phyloP scores from a whole-genome alignment of 768 basidiomycete species.

The Russula dissimulans region DNA sequence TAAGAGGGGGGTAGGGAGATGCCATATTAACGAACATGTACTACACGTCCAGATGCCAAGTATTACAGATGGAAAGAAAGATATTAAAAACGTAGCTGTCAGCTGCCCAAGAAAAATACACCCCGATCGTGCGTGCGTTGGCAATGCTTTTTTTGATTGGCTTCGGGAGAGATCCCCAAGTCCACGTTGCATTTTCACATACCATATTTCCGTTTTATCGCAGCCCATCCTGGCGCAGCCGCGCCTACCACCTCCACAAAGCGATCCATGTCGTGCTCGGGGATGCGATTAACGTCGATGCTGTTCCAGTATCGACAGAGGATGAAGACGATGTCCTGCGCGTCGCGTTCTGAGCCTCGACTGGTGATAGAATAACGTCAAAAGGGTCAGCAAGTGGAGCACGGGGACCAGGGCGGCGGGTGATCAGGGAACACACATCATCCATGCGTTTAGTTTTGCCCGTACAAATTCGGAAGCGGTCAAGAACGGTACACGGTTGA shows the following conservation, averaged over 20 bases:
- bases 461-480: slow-evolving; percentile 80
- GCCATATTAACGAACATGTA: slow-evolving; percentile 5
- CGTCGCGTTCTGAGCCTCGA: slow-evolving; percentile 62
- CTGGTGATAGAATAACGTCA: slow-evolving; percentile 28
- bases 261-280: slow-evolving; percentile 75
- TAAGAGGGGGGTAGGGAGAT: neutral
- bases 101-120: slow-evolving; percentile 8
- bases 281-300: slow-evolving; percentile 79
- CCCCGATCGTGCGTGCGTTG: slow-evolving; percentile 3
- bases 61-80: neutral
- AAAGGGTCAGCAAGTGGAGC: slow-evolving; percentile 8
- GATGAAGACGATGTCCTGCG: slow-evolving; percentile 65
- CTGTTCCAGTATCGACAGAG: slow-evolving; percentile 71
- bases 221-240: slow-evolving; percentile 65
- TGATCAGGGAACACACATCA: slow-evolving; percentile 43
- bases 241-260: slow-evolving; percentile 53
- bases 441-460: slow-evolving; percentile 78
- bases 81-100: neutral
- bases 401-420: neutral
- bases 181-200: slow-evolving; percentile 29
- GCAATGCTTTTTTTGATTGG: slow-evolving; percentile 6
- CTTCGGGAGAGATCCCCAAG: neutral
- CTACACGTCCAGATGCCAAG: slow-evolving; percentile 4
- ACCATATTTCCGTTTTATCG: slow-evolving; percentile 67
- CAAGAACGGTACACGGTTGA: slow-evolving; percentile 70